Conservation (phyloP, 2,329 filamentous ascomycete species). For the Ophiognomonia clavigignenti-juglandacearum region DNA sequence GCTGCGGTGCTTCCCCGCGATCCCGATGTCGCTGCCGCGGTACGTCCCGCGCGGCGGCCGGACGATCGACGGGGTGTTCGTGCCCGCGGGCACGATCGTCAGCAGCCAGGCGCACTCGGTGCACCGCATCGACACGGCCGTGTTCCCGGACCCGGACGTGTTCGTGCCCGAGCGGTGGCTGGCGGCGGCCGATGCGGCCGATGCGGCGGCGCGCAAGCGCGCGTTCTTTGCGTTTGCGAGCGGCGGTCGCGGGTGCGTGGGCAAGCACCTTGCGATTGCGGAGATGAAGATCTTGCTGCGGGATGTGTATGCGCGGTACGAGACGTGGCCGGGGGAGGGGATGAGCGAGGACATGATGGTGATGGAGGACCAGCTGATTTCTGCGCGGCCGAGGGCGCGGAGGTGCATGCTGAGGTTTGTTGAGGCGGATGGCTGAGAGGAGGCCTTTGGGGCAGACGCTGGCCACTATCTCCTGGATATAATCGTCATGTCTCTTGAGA, state of each 20-base stretch:
- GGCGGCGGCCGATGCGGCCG: conserved; percentile 54
- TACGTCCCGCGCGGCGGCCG: conserved; percentile 51
- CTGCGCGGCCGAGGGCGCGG: conserved; percentile 56
- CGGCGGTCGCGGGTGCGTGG: conserved; percentile 61
- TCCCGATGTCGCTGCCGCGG: conserved; percentile 63
- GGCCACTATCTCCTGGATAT: too few species aligned
- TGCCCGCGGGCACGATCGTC: conserved; percentile 51
- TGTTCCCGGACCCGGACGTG: conserved; percentile 72
- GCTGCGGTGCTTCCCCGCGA: conserved; percentile 57
- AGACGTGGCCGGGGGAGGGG: conserved; percentile 47
- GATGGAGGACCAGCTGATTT: conserved; percentile 64
- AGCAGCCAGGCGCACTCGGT: conserved; percentile 59
- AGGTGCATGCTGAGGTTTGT: conserved; percentile 51
- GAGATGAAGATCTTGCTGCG: conserved; percentile 64
- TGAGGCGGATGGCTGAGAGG: conserved; percentile 18
- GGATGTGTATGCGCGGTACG: conserved; percentile 57
- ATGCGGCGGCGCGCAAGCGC: conserved; percentile 60
- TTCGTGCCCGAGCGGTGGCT: conserved; percentile 87
- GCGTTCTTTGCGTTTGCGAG: conserved; percentile 62
- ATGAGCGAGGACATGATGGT: conserved; percentile 56
- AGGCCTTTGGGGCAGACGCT: too few species aligned
- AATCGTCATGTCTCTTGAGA: too few species aligned
- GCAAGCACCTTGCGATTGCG: conserved; percentile 59
- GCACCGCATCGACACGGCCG: conserved; percentile 54
- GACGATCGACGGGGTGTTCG: conserved; percentile 47